Evolutionary conservation across 805 yeast genomes (phyloP).

Genomic region (Lachancea mirantina): DNA sequence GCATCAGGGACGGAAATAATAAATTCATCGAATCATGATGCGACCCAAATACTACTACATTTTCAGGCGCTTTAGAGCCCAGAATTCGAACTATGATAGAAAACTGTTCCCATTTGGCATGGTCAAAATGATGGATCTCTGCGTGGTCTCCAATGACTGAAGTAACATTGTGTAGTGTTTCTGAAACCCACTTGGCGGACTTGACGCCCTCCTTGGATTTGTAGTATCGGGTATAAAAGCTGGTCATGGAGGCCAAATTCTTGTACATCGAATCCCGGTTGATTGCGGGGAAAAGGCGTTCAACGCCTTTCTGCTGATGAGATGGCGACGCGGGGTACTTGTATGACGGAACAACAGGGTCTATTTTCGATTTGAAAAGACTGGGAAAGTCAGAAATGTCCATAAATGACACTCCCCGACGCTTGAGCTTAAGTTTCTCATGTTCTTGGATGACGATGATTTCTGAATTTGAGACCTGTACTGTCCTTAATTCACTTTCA

Average conservation of each 20-base stretch:
- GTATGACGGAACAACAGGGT: slow-evolving; percentile 26
- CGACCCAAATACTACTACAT: slow-evolving; percentile 69
- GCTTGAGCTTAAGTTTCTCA: slow-evolving; percentile 38
- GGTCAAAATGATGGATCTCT: slow-evolving; percentile 46
- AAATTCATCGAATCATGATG: slow-evolving; percentile 84
- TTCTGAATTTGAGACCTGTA: slow-evolving; percentile 21
- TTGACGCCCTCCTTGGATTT: slow-evolving; percentile 63
- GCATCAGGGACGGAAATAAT: slow-evolving; percentile 55
- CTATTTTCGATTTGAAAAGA: slow-evolving; percentile 17
- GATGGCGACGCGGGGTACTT: slow-evolving; percentile 45
- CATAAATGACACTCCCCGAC: slow-evolving; percentile 49
- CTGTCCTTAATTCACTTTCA: slow-evolving; percentile 14
- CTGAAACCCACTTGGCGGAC: slow-evolving; percentile 63
- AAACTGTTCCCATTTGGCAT: slow-evolving; percentile 68
- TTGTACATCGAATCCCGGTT: slow-evolving; percentile 41
- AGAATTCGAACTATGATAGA: slow-evolving; percentile 62
- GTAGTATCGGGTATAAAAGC: slow-evolving; percentile 72
- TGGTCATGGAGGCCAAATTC: slow-evolving; percentile 54
- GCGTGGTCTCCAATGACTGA: slow-evolving; percentile 32
- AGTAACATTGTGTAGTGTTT: slow-evolving; percentile 34
- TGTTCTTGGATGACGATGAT: slow-evolving; percentile 33
- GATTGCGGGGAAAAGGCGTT: slow-evolving; percentile 37
- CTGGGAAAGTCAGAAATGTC: slow-evolving; percentile 47
- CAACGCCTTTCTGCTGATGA: slow-evolving; percentile 36
- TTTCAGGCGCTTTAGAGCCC: slow-evolving; percentile 38